Evolutionary conservation across 176 grass and related monocot species (phyloP).

Genomic region (Oryza glumipatula): DNA sequence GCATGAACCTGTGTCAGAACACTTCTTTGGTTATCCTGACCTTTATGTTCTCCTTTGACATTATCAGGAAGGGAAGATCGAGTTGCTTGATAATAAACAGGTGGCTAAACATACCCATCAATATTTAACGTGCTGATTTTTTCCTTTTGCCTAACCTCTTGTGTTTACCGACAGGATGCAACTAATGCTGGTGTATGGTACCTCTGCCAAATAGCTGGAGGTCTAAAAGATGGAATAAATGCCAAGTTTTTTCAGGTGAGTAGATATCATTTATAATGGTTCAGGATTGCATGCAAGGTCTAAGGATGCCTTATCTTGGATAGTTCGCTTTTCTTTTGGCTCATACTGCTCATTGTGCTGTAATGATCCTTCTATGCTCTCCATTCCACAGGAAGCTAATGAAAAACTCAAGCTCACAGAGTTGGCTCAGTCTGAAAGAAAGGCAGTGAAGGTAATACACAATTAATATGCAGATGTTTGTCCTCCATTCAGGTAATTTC

Average conservation of each 20-base stretch:
- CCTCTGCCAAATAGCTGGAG: slow-evolving; percentile 90
- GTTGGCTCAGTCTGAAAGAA: slow-evolving; percentile 54
- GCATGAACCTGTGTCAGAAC: slow-evolving; percentile 16
- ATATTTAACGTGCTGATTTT: slow-evolving; percentile 26
- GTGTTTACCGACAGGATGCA: slow-evolving; percentile 61
- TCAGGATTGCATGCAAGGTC: background rate
- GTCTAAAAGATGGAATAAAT: slow-evolving; percentile 84
- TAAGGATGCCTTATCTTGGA: background rate
- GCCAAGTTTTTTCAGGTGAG: slow-evolving; percentile 79
- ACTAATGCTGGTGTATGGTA: slow-evolving; percentile 91
- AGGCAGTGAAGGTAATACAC: slow-evolving; percentile 58
- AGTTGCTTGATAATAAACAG: slow-evolving; percentile 91
- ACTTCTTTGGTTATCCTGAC: slow-evolving; percentile 28
- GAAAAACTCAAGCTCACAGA: slow-evolving; percentile 75
- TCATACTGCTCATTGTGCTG: background rate
- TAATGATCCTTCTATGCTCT: slow-evolving; percentile 31
- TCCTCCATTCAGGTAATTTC: background rate
- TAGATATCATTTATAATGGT: background rate
- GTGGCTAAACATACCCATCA: slow-evolving; percentile 39
- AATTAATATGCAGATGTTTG: background rate
- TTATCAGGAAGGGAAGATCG: slow-evolving; percentile 90
- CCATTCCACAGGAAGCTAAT: slow-evolving; percentile 60
- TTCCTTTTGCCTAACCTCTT: slow-evolving; percentile 27
- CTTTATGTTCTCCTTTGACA: slow-evolving; percentile 5
- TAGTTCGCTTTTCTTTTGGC: background rate